Evolutionary conservation across 306 rosid genomes (phyloP), one percentile per base, ranked within the genome.

Genomic region (Potentilla sterilis): DNA sequence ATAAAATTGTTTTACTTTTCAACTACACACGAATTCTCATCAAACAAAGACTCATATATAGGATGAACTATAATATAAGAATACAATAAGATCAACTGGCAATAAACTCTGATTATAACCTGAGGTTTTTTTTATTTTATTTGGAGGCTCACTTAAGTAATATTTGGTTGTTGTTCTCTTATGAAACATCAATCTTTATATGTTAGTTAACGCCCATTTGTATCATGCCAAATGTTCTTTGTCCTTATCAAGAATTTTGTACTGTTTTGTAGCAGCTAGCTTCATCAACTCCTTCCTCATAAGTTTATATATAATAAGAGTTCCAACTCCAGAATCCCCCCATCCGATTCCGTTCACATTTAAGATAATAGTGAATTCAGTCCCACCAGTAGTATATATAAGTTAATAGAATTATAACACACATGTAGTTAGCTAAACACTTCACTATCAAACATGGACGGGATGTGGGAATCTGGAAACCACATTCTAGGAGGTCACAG

Each of bases 381-480:
- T 5, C 6, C n/a, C 34, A 38, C 47, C n/a, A 72, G 16, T 8
- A 3, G 37, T 54, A 10, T 38, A 15, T 71, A 16, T 7, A 52
- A 7, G 18, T 2, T 13, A 0, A 5, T 15, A 14, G n/a, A 70
- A 2, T 55, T 40, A 22, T 55, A 11, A 12, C 21, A 55, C 21
- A 38, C 7, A 37, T 2, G 21, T 7, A 19, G 5, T 4, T 12
- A 34, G 6, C 24, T 12, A 61, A 4, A 0, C 15, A 21, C 19
- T 73, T 74, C 77, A 37, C 73, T 2, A 37, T 24, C 79, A 66
- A 67, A 64, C 32, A 70, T 22, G 67, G 35, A 69, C 10, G 42
- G 24, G n/a, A 88, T 87, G 90, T 83, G 83, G 63, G 49, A 42
- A 59, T 49, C 55, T 70, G 83, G 81, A 49, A 77, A 81, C 73